Base-by-base conservation (phyloP, 805 yeast species). In the Hanseniaspora guilliermondii region DNA sequence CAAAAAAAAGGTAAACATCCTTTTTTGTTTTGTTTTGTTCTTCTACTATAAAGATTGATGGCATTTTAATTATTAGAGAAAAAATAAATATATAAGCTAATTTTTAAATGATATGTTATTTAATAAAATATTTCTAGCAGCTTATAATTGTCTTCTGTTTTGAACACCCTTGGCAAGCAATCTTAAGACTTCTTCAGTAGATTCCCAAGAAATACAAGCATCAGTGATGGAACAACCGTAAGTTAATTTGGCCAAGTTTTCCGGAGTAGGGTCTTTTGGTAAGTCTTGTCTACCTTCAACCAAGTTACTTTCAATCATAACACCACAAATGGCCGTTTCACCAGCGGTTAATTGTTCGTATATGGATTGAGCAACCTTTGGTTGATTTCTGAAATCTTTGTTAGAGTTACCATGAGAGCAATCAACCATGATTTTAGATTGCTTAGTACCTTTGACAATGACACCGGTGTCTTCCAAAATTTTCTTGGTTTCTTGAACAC, bases 191-290 rank as follows among this genome's bases (percentile, higher is more conserved):
- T 68, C 74, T 56, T 78, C 93, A 53, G 98, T 93, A 55, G 85
- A 76, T 58, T 87, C 95, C 87, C 95, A 88, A 58, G 83, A 76
- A 55, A 93, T 95, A 76, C 98, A 93, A 30, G 93, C 96, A 70
- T 93, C 98, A 58, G 98, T 93, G 69, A 93, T 88, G 57, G 95
- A 85, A 59, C 89, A 95, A 70, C 98, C 98, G 75, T 89, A 87
- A 67, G 85, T 80, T 67, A 88, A 74, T 55, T 79, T 79, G 9
- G 73, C 73, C 53, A 68, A 62, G 48, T 80, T 81, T 58, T 73
- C 74, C 14, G 36, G 44, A 14, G 49, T 49, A 56, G 91, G 89
- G 14, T 48, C 54, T 17, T 38, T 49, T 56, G 91, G 89, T 57
- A 88, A 88, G 64, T 85, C 82, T 74, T 93, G 98, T 72, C 94